Evolutionary conservation across 306 rosid genomes (phyloP).

Genomic region (Rubus parviflorus): DNA sequence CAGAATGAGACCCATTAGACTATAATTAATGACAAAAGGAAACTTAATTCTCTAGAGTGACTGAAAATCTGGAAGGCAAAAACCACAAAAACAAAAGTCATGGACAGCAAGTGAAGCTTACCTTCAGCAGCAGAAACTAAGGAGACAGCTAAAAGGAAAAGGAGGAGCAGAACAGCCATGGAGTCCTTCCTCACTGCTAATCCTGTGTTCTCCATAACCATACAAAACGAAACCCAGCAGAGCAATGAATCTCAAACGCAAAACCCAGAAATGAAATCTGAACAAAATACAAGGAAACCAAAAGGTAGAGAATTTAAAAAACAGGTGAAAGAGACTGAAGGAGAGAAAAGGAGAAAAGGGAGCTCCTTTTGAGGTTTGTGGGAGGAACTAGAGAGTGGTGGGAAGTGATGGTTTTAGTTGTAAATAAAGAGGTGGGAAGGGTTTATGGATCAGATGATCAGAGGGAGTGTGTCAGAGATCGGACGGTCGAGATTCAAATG

Average conservation of each 20-base stretch:
- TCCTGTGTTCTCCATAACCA: conserved; percentile 21
- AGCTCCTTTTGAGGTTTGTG: conserved; percentile 45
- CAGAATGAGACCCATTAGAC: conserved; percentile 8
- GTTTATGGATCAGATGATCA: not conserved
- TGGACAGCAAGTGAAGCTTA: conserved; percentile 29
- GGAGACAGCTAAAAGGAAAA: conserved; percentile 43
- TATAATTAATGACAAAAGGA: not conserved
- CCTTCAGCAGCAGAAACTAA: conserved; percentile 57
- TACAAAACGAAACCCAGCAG: conserved; percentile 19
- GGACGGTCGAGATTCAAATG: conserved; percentile 33
- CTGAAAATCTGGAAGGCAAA: conserved; percentile 3
- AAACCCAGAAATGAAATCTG: conserved; percentile 18
- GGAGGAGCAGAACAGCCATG: conserved; percentile 53
- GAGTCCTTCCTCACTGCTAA: conserved; percentile 14
- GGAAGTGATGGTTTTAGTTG: conserved; percentile 18
- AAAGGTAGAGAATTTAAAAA: conserved; percentile 12
- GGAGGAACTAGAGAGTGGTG: conserved; percentile 6
- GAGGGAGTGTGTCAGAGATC: conserved; percentile 24
- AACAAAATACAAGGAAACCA: conserved; percentile 11
- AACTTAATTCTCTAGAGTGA: conserved; percentile 8
- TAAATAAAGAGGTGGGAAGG: conserved; percentile 5
- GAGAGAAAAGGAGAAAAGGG: conserved; percentile 22
- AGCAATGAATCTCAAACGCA: conserved; percentile 21
- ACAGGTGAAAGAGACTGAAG: not conserved
- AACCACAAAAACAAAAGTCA: not conserved